Base-by-base conservation (phyloP, 805 yeast genomes). In the Saccharomycopsis microspora region DNA sequence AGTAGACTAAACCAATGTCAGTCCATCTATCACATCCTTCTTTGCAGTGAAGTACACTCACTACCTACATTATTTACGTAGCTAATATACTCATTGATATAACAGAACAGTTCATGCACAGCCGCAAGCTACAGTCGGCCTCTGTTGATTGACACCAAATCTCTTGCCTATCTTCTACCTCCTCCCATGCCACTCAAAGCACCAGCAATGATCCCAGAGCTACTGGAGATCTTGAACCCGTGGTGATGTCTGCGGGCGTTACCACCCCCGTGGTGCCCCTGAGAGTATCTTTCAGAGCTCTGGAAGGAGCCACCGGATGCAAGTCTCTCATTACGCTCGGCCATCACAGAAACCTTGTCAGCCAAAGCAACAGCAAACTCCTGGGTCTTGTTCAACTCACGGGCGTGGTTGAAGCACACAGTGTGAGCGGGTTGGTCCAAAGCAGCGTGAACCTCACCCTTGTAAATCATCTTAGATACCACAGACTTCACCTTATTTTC, bases 251-350 rank as follows among this genome's bases (percentile, higher is more conserved):
- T 55, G 44, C 57, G 54, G 11, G 54, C 48, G 11, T 57, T 51
- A 43, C 46, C 48, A 47, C 56, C 48, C 32, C 51, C 48, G 35
- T 56, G 53, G 19, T 55, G 48, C n/a, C 56, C 46, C 43, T 56
- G 50, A 45, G 44, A 44, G 41, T 46, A 41, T 39, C 39, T 41
- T n/a, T 57, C 57, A n/a, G 28, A n/a, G 42, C 45, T 32, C 54
- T 60, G 64, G 39, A 65, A 80, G 64, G 76, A 80, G 41, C 89
- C 93, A 57, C 86, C 85, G 42, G 84, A 75, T 46, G 85, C 83
- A 46, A 86, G 74, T 64, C 86, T 80, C 65, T 86, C 95, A 63
- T 85, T 86, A 69, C 85, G 79, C 64, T 87, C 96, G 47, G 83
- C 76, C 56, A 87, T 73, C 58, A 81, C 78, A 49, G 74, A 75